Evolutionary conservation across 108 stramenopile genomes (phyloP).

Genomic region (Asterionellopsis glacialis): DNA sequence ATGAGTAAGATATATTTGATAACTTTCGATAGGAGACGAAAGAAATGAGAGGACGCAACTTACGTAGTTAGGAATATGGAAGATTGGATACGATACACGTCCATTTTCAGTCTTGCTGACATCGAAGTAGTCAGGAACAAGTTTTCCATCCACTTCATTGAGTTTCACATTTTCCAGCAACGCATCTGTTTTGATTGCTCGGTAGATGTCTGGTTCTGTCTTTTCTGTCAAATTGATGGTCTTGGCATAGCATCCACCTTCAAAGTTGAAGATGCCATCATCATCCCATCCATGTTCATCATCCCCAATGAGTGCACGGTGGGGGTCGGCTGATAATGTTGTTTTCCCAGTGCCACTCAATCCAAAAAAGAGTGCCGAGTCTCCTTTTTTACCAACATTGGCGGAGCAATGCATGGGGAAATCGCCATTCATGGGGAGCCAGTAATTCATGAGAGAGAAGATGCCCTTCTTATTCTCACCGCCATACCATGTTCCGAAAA

Average conservation of each 20-base stretch:
- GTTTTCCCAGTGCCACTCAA: constrained; percentile 96
- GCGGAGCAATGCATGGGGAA: constrained; percentile 99
- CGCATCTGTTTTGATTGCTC: constrained; percentile 92
- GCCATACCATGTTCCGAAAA: constrained; percentile 97
- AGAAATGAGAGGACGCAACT: constrained; percentile 16
- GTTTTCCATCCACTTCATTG: constrained; percentile 42
- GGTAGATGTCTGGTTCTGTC: constrained; percentile 97
- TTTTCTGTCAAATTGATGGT: constrained; percentile 91
- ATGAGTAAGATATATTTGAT: no score
- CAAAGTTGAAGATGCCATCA: constrained; percentile 96
- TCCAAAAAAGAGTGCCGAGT: constrained; percentile 94
- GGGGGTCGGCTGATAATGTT: constrained; percentile 93
- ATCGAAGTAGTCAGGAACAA: constrained; percentile 87
- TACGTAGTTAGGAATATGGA: constrained; percentile 89
- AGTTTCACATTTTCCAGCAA: constrained; percentile 92
- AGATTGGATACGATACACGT: constrained; percentile 94
- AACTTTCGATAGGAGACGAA: constrained; percentile 1
- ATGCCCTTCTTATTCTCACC: constrained; percentile 99
- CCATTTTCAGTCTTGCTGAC: constrained; percentile 95
- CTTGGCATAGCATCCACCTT: constrained; percentile 99
- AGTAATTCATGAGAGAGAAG: constrained; percentile 98
- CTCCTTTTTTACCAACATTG: constrained; percentile 89
- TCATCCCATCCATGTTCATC: constrained; percentile 98
- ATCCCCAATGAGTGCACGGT: constrained; percentile 93
- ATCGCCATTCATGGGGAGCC: constrained; percentile 87